Conservation (phyloP, 2,329 filamentous ascomycete species). For the Colletotrichum sp. region DNA sequence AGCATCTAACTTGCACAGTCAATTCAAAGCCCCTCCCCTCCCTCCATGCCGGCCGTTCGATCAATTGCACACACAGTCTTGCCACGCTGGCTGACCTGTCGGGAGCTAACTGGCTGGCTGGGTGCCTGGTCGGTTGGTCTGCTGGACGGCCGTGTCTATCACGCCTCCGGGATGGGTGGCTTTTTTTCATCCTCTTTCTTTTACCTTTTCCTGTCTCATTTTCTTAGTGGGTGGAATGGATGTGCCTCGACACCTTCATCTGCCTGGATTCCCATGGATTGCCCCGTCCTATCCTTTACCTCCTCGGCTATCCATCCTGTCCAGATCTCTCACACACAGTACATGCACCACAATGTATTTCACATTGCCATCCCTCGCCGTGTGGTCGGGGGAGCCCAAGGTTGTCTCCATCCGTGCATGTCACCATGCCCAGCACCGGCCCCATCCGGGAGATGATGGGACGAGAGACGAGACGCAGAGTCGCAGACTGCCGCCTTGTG, state of each 20-base stretch:
- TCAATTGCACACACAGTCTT: not conserved
- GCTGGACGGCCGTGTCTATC: not conserved
- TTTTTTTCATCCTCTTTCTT: not conserved
- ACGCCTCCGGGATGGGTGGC: not conserved
- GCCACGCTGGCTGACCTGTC: not conserved
- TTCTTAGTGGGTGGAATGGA: not conserved
- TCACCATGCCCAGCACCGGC: constrained; percentile 7
- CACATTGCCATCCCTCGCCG: not conserved
- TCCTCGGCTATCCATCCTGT: not conserved
- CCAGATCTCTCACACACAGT: not conserved
- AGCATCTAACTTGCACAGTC: not conserved
- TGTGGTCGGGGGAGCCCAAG: not conserved
- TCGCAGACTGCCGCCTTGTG: not conserved
- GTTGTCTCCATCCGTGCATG: constrained; percentile 2
- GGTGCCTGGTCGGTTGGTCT: not conserved
- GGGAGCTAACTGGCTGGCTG: not conserved
- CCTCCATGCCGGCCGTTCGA: not conserved
- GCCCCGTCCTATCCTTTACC: not conserved
- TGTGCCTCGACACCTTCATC: constrained; percentile 5
- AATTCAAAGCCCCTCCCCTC: not conserved
- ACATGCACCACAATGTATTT: not conserved
- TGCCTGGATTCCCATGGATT: constrained; percentile 4
- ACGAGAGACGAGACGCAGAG: constrained; percentile 14
- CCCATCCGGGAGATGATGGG: constrained; percentile 19
- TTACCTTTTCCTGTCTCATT: constrained; percentile 8